These are phyloP conservation scores for Trametes hirsuta DNA, from an alignment of 1,284 basidiomycete genomes.

Conservation along the genomic window DNA sequence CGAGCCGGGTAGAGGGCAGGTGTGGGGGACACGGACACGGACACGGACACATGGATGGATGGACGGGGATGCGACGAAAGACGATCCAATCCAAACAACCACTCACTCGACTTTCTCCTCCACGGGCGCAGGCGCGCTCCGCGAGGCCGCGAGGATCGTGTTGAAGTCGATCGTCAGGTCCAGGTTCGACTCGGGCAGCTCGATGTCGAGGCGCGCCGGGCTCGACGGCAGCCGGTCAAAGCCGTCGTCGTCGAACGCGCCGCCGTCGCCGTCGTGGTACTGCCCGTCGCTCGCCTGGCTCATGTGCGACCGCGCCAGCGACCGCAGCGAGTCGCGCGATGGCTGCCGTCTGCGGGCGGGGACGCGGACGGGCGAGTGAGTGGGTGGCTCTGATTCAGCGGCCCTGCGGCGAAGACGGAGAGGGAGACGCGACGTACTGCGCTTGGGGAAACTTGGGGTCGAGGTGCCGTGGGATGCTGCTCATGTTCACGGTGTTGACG, in stretches of 20 bases:
- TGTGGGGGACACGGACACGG: neutral
- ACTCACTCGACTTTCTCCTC: slow-evolving; percentile 39
- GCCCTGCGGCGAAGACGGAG: neutral
- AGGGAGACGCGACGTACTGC: slow-evolving; percentile 2
- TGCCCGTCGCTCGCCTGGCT: slow-evolving; percentile 10
- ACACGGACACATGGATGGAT: too few species aligned
- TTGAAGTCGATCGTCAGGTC: slow-evolving; percentile 57
- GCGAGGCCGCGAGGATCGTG: slow-evolving; percentile 43
- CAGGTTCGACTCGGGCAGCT: slow-evolving; percentile 53
- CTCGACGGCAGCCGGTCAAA: slow-evolving; percentile 22
- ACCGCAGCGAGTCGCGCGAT: slow-evolving; percentile 19
- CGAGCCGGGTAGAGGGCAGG: neutral
- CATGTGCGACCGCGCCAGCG: slow-evolving; percentile 14
- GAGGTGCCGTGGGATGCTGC: slow-evolving; percentile 13
- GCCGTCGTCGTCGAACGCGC: slow-evolving; percentile 15
- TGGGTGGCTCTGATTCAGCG: neutral
- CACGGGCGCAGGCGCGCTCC: slow-evolving; percentile 20
- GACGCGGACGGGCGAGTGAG: neutral
- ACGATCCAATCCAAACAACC: neutral
- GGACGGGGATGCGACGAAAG: neutral
- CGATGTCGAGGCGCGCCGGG: slow-evolving; percentile 41
- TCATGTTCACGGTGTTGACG: neutral
- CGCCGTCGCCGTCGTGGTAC: slow-evolving; percentile 12
- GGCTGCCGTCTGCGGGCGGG: slow-evolving; percentile 13
- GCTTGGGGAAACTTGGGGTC: slow-evolving; percentile 9